Base-by-base conservation (phyloP, 805 yeast genomes). In the Myxozyma udenii region DNA sequence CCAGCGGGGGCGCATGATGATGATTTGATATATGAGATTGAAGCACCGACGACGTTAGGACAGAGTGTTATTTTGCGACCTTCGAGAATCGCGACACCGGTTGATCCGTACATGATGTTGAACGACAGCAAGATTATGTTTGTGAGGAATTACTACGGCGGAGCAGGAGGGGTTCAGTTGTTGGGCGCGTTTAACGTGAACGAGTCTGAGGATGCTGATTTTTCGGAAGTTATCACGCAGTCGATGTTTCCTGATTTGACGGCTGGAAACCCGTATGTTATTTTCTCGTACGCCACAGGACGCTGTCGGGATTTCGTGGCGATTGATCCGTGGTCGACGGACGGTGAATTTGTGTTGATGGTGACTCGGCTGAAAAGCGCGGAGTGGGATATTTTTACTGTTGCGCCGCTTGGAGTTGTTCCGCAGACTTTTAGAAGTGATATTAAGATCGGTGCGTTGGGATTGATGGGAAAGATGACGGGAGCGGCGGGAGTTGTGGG, bases 1-100 rank as follows among this genome's bases (percentile, higher is more conserved):
- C 46, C 54, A 4, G 59, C 61, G 3, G 51, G 54, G 1, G 40
- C 43, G 14, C 66, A 65, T 41, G 61, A 65, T 38, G 7, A 54
- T 19, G 54, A 47, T 1, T 30, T 55, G 7, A 26, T 55, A 3
- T 21, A 42, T 3, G 48, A 52, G 43, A 55, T 55, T 24, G 57
- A 53, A 19, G 56, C 58, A 11, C 39, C 41, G 21, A 55, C 60
- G 4, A 55, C 45, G n/a, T 36, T 51, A 3, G 60, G 51, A 16
- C 32, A 38, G 12, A 40, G 57, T n/a, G 51, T 55, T 14, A 32
- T 41, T 2, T 26, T 53, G 14, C 53, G 60, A 18, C 60, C 60
- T 16, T 48, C 60, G 11, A 26, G 54, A 32, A 14, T 41, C 25
- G 56, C 60, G 18, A 28, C 40, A 18, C 43, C 60, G n/a, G 43